These are phyloP conservation scores for Cercospora janseana DNA, from an alignment of 2,329 filamentous ascomycete species.

Conservation along the genomic window DNA sequence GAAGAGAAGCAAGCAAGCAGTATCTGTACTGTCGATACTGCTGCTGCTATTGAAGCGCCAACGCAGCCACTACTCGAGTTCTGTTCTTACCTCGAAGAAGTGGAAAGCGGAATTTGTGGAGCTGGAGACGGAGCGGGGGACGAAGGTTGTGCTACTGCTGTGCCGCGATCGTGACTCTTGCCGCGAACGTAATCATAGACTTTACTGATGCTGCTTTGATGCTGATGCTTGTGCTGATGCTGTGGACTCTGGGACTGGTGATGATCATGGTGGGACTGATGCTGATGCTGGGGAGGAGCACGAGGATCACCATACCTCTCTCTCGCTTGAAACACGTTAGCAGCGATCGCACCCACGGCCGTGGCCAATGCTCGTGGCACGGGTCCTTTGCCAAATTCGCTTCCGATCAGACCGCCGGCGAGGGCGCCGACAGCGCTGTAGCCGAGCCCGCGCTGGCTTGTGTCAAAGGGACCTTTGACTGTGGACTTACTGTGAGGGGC, in stretches of 20 bases:
- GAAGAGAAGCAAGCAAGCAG: no score
- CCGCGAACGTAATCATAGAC: neutral
- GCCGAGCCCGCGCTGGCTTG: constrained; percentile 30
- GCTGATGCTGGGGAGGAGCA: constrained; percentile 8
- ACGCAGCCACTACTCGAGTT: constrained; percentile 17
- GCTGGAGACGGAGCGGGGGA: no score
- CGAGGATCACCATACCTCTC: constrained; percentile 28
- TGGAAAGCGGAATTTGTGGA: constrained; percentile 20
- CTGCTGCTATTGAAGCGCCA: constrained; percentile 1
- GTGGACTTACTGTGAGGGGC: constrained; percentile 31
- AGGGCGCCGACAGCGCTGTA: constrained; percentile 33
- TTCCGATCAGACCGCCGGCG: constrained; percentile 34
- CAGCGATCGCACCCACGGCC: constrained; percentile 32
- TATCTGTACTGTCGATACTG: neutral
- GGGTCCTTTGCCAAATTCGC: constrained; percentile 30
- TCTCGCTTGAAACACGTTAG: constrained; percentile 35
- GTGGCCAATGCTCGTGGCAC: constrained; percentile 30
- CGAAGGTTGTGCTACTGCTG: no score
- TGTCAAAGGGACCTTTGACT: constrained; percentile 31
- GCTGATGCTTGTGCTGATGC: neutral
- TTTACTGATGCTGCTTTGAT: neutral
- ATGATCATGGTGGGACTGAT: neutral
- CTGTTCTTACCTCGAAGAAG: constrained; percentile 27
- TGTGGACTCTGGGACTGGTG: no score
- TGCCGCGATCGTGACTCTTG: constrained; percentile 9